Evolutionary conservation across 768 basidiomycete species (phyloP), one percentile per base, ranked within the genome.

Genomic region (Kwoniella mangroviensis): DNA sequence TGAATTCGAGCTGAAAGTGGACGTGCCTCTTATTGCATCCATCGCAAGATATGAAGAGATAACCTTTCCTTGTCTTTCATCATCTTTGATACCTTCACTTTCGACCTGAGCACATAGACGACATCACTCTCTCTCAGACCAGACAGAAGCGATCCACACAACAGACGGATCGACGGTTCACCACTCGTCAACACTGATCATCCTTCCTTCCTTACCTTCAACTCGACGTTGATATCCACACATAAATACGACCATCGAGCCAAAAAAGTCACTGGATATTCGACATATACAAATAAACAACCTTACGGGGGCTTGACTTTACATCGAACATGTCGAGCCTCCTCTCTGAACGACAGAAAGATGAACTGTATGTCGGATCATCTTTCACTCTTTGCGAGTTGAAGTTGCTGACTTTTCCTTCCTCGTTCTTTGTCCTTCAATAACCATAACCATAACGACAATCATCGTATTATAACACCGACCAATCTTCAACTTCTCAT

Each of bases 291-390:
- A 19, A 34, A 19, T 28, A 61, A 61, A 19, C 59, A 21, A 15
- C 22, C 62, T n/a, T 15, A n/a, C 22, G 67, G 69, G 68, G 74
- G 69, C 64, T 71, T 61, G 71, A 63, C 67, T 21, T 0, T 10
- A 0, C 58, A 54, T 2, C n/a, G 40, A 52, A 57, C 19, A 81
- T 81, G 80, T 81, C 80, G 69, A 73, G 76, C 70, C 71, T 81
- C 63, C 77, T 83, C 41, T 81, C 82, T 10, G 80, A 83, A 53
- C 69, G 80, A 40, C 80, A 81, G 66, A 81, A 81, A 65, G 82
- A 83, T 74, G 82, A 83, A 71, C 78, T 83, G 82, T 83, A 62
- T 67, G 82, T 76, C 7, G 2, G 19, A 10, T 22, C 59, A 34
- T 34, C 34, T 34, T 1, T 34, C 34, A 34, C 34, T 0, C 34